Conservation (phyloP, 495 filamentous ascomycete genomes). For the Annulohypoxylon stygium region DNA sequence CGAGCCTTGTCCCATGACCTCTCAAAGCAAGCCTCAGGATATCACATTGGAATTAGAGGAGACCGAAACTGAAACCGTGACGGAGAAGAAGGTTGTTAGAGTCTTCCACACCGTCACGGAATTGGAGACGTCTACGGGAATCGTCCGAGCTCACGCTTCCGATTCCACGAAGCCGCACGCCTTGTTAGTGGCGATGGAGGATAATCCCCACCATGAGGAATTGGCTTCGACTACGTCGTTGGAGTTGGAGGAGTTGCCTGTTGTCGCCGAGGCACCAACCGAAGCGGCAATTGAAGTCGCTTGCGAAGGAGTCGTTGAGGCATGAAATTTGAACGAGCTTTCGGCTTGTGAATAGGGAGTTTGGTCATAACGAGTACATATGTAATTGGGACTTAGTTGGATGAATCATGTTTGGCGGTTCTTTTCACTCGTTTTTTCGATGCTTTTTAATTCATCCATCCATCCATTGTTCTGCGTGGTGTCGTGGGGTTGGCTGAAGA, state of each 20-base stretch:
- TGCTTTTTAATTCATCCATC: slow-evolving; percentile 13
- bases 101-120: slow-evolving; percentile 58
- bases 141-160: slow-evolving; percentile 43
- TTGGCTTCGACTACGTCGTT: not conserved
- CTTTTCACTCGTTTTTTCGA: slow-evolving; percentile 17
- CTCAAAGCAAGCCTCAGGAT: not conserved
- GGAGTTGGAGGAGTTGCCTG: slow-evolving; percentile 9
- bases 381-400: slow-evolving; percentile 12
- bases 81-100: slow-evolving; percentile 52
- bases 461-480: slow-evolving; percentile 31
- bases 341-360: not conserved
- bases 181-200: slow-evolving; percentile 32
- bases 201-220: slow-evolving; percentile 5
- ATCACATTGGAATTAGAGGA: slow-evolving; percentile 31
- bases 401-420: slow-evolving; percentile 17
- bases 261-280: not conserved
- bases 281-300: slow-evolving; percentile 5
- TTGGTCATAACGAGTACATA: slow-evolving; percentile 33
- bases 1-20: slow-evolving; percentile 38
- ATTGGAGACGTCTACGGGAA: slow-evolving; percentile 41
- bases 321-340: not conserved
- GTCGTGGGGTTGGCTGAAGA: slow-evolving; percentile 34
- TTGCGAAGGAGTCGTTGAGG: not conserved
- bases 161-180: slow-evolving; percentile 20
- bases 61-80: slow-evolving; percentile 45